Percentiles rank a stretch among this genome's conserved stretches.
phyloP scores from a whole-genome alignment of 208 protist species.

The Acanthamoeba culbertsoni region DNA sequence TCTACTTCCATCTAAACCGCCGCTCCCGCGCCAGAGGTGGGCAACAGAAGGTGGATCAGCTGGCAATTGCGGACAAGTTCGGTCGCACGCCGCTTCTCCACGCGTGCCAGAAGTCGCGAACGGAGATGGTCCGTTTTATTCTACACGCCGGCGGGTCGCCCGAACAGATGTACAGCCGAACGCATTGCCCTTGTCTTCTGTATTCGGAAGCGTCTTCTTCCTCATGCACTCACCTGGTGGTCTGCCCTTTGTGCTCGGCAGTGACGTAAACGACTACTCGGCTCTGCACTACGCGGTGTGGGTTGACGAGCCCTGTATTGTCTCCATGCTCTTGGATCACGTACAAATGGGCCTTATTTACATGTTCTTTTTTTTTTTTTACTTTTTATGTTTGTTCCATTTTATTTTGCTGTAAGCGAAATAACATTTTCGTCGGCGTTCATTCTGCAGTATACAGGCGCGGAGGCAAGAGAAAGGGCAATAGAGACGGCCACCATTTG shows the following conservation, averaged over 20 bases:
- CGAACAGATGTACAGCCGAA: not conserved
- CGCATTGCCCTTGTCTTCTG: not conserved
- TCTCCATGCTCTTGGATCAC: not conserved
- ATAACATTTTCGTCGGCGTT: no score
- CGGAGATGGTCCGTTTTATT: not conserved
- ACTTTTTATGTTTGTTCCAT: not conserved
- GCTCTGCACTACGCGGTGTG: not conserved
- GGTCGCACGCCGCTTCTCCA: not conserved
- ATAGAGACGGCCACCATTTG: not conserved
- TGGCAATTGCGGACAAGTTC: not conserved
- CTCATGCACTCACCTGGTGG: no score
- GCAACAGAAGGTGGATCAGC: not conserved
- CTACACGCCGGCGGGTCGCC: not conserved
- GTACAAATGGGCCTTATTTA: not conserved
- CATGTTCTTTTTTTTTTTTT: not conserved
- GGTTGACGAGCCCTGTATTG: not conserved
- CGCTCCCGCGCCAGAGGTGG: not conserved
- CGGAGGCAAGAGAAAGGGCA: not conserved
- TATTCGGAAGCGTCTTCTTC: not conserved
- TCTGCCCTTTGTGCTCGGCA: no score
- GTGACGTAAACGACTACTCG: not conserved
- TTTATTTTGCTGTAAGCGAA: not conserved
- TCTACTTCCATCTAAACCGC: not conserved
- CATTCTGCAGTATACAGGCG: not conserved
- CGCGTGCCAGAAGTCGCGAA: not conserved